These are phyloP conservation scores for Boletus chippewaensis DNA, from an alignment of 1,284 basidiomycete species.

Conservation along the genomic window DNA sequence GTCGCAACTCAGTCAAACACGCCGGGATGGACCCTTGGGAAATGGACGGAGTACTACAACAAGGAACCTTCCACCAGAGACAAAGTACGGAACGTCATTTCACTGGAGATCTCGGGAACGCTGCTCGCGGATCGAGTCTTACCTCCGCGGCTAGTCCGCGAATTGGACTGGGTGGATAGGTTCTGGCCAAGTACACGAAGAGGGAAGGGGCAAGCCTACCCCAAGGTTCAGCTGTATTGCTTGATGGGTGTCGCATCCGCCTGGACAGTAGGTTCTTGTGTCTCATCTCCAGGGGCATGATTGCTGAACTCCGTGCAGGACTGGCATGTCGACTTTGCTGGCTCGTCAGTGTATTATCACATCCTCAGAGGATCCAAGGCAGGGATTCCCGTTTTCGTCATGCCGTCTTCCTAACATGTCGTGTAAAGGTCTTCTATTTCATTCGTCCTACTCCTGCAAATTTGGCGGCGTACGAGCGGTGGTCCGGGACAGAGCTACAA, in stretches of 20 bases:
- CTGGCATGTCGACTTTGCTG: slow-evolving; percentile 96
- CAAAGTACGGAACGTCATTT: slow-evolving; percentile 88
- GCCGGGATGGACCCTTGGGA: slow-evolving; percentile 80
- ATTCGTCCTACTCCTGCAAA: slow-evolving; percentile 87
- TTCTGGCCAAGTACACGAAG: slow-evolving; percentile 81
- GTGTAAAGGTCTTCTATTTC: slow-evolving; percentile 82
- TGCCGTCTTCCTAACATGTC: slow-evolving; percentile 1
- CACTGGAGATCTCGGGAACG: slow-evolving; percentile 78
- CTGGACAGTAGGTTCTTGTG: slow-evolving; percentile 69
- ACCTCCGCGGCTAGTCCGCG: slow-evolving; percentile 80
- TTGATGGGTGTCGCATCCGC: slow-evolving; percentile 84
- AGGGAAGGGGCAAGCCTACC: slow-evolving; percentile 72
- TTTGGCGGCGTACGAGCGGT: slow-evolving; percentile 81
- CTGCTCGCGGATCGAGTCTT: slow-evolving; percentile 68
- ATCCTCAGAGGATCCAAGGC: slow-evolving; percentile 80
- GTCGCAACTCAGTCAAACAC: slow-evolving; percentile 77
- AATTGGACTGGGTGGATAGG: slow-evolving; percentile 95
- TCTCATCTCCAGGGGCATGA: neutral
- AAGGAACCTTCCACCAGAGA: slow-evolving; percentile 59
- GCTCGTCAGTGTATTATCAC: slow-evolving; percentile 92
- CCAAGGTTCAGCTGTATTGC: slow-evolving; percentile 95
- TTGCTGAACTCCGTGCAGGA: slow-evolving; percentile 50
- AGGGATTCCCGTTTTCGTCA: slow-evolving; percentile 13
- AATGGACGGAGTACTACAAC: slow-evolving; percentile 87
- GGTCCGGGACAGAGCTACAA: slow-evolving; percentile 88